phyloP scores from a whole-genome alignment of 306 rosid species.

The Rosa persica region DNA sequence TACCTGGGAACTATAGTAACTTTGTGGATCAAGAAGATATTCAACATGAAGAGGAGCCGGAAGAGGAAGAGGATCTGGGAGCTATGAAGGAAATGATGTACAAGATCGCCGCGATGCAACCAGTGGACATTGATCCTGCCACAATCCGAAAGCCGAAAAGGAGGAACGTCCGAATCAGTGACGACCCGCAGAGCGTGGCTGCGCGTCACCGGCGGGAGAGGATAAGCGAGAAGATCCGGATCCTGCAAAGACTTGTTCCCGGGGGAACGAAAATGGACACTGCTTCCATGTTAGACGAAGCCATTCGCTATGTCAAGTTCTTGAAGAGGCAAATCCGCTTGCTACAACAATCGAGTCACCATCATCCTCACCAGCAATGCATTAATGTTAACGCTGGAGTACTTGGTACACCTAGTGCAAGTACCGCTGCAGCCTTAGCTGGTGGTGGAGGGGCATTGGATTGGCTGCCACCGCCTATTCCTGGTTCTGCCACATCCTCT shows the following conservation, averaged over 20 bases:
- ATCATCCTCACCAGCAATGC: constrained; percentile 10
- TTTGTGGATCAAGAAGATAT: constrained; percentile 23
- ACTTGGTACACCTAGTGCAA: not conserved
- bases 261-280: constrained; percentile 98
- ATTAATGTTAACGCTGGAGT: not conserved
- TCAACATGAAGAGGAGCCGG: constrained; percentile 20
- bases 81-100: constrained; percentile 98
- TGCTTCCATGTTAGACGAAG: constrained; percentile 94
- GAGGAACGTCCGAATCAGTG: constrained; percentile 86
- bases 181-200: constrained; percentile 89
- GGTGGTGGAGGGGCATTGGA: constrained; percentile 1
- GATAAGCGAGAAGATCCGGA: constrained; percentile 83
- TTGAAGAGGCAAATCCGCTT: constrained; percentile 78
- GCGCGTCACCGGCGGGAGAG: constrained; percentile 89
- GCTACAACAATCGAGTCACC: constrained; percentile 53
- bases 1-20: not conserved
- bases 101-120: constrained; percentile 94
- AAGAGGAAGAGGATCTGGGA: constrained; percentile 57
- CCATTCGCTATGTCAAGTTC: constrained; percentile 88
- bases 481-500: not conserved
- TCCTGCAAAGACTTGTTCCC: constrained; percentile 90
- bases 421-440: not conserved
- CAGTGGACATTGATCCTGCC: constrained; percentile 88
- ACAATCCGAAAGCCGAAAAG: constrained; percentile 70
- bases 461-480: constrained; percentile 1